Percentiles rank a stretch among this genome's conserved stretches.
Conservation (phyloP, 2,329 filamentous ascomycete genomes). For the Hansfordia pulvinata region DNA sequence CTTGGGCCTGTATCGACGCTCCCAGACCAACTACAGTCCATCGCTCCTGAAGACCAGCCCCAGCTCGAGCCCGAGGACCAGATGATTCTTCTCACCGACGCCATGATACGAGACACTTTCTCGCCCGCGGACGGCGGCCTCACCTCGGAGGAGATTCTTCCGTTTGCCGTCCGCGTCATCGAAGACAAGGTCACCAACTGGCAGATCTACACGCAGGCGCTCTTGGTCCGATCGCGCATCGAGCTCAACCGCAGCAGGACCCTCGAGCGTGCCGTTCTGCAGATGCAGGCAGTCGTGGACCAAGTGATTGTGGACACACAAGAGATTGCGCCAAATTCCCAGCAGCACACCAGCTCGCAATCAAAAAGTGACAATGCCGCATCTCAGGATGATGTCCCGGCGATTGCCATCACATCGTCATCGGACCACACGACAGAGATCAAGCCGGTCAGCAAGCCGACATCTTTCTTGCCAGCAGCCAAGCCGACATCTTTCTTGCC, state of each 20-base stretch:
- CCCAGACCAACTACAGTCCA: conserved; percentile 42
- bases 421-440: conserved; percentile 15
- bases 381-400: conserved; percentile 21
- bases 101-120: conserved; percentile 76
- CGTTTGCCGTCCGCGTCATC: conserved; percentile 80
- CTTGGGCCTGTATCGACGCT: no score
- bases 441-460: conserved; percentile 32
- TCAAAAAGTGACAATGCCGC: conserved; percentile 9
- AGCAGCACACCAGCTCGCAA: conserved; percentile 8
- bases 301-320: conserved; percentile 79
- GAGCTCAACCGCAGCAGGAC: conserved; percentile 81
- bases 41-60: conserved; percentile 73
- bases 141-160: conserved; percentile 85
- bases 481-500: conserved; percentile 75
- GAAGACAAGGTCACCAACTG: conserved; percentile 87
- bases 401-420: conserved; percentile 27
- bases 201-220: conserved; percentile 92
- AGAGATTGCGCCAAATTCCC: conserved; percentile 7
- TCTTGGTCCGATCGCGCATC: conserved; percentile 79
- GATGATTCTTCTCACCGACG: conserved; percentile 77
- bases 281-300: conserved; percentile 89
- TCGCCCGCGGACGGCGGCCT: conserved; percentile 71
- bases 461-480: conserved; percentile 69
- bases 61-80: conserved; percentile 74
- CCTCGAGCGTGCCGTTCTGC: conserved; percentile 75